phyloP scores from a whole-genome alignment of 371 early-diverging fungal genomes.

The Syncephalastrum sp. region DNA sequence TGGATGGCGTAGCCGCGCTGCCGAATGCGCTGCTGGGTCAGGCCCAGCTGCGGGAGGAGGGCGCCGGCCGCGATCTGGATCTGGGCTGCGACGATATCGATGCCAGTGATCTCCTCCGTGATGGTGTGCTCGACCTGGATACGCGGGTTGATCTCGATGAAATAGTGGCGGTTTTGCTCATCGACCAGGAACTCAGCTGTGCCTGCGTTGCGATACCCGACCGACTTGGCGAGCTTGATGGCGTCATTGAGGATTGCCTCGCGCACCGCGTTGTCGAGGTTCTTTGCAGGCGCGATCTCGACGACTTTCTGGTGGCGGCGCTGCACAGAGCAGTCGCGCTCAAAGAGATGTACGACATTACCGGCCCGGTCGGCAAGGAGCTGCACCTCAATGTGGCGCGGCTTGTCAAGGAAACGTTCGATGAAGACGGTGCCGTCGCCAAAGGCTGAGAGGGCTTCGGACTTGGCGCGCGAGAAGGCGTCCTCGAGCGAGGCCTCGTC shows the following conservation, averaged over 20 bases:
- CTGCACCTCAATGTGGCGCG: conserved; percentile 97
- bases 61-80: conserved; percentile 92
- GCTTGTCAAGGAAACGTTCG: conserved; percentile 89
- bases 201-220: conserved; percentile 93
- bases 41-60: conserved; percentile 70
- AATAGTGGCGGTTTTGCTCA: conserved; percentile 83
- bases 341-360: conserved; percentile 87
- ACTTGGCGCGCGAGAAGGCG: conserved; percentile 78
- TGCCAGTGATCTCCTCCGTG: conserved; percentile 95
- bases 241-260: conserved; percentile 87
- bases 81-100: conserved; percentile 91
- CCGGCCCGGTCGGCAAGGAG: conserved; percentile 88
- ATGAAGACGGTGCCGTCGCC: conserved; percentile 95
- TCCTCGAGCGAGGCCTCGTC: conserved; percentile 62
- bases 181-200: conserved; percentile 98
- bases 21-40: conserved; percentile 81
- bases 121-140: conserved; percentile 93
- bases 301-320: conserved; percentile 98
- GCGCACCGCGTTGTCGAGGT: conserved; percentile 61
- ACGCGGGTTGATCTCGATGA: conserved; percentile 96
- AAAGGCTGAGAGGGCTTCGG: conserved; percentile 91
- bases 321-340: conserved; percentile 98
- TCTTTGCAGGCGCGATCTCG: conserved; percentile 90
- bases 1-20: conserved; percentile 90
- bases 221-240: conserved; percentile 84